Base-by-base conservation (phyloP, 2,329 filamentous ascomycete species). In the Microsporum ferrugineum region DNA sequence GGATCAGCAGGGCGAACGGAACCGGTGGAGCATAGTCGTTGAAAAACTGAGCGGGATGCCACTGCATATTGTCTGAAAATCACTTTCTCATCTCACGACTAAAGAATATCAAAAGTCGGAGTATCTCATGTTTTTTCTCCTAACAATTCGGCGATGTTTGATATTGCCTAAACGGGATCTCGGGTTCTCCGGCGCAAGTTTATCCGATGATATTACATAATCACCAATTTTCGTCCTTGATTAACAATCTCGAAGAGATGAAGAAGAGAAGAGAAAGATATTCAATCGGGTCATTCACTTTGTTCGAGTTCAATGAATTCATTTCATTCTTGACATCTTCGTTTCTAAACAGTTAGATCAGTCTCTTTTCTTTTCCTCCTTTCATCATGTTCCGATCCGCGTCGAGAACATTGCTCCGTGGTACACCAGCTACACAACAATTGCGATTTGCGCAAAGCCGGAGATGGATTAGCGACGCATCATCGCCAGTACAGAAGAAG, bases 381-480 rank as follows among this genome's bases (percentile, higher is more conserved):
- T 38, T 39, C 62, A 64, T 56, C 29, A 68, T 68, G 66, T 67
- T 67, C 60, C 62, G 63, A 61, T 58, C 66, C 39, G 64, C 66
- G 10, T 63, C 66, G 38, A 59, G 65, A 38, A 59, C 63, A 2
- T 12, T 64, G 5, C 64, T 68, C 38, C 65, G 63, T 57, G 31
- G 51, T 60, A 31, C 12, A n/a, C 36, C 57, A 51, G 45, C 56
- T 36, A 62, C 61, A 57, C 55, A 60, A 41, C 59, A 43, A 41
- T 60, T 65, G 38, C 64, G 62, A 45, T 43, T 63, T 33, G 59
- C 62, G 12, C 62, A 65, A 33, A 57, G 51, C 14, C 71, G 73
- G 66, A 77, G 82, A 74, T 82, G 79, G 70, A 75, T 84, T 69
- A 85, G 79, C 77, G 83, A 80, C 66, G 77, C 78, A 64, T 77